Evolutionary conservation across 2,329 filamentous ascomycete species (phyloP).

Genomic region (Didymella arachidicola): DNA sequence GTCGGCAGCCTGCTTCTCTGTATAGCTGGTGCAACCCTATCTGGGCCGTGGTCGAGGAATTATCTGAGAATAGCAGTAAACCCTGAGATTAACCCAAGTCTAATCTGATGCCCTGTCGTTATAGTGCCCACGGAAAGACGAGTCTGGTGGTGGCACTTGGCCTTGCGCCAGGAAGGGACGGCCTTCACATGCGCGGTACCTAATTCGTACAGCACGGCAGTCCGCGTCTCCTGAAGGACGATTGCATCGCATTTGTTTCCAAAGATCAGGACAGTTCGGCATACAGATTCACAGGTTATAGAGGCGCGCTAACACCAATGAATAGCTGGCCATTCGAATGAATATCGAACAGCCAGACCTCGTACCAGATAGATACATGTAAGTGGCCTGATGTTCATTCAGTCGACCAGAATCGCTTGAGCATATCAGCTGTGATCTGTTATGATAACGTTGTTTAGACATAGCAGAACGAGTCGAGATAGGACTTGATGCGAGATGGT

Average conservation of each 20-base stretch:
- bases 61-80: neutral
- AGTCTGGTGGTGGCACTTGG: neutral
- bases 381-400: conserved; percentile 46
- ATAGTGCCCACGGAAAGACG: conserved; percentile 1
- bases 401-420: conserved; percentile 18
- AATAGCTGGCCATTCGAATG: conserved; percentile 54
- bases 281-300: conserved; percentile 24
- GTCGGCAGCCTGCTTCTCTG: conserved; percentile 1
- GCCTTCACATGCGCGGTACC: neutral
- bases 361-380: conserved; percentile 53
- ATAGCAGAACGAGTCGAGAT: conserved; percentile 43
- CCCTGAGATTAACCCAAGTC: conserved; percentile 1
- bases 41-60: neutral
- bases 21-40: conserved; percentile 1
- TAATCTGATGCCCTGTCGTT: conserved; percentile 10
- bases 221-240: conserved; percentile 4
- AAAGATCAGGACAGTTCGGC: neutral
- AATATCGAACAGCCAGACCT: conserved; percentile 39
- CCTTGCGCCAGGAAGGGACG: neutral
- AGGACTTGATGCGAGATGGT: conserved; percentile 41
- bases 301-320: conserved; percentile 49
- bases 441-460: conserved; percentile 20
- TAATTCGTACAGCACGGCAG: conserved; percentile 9
- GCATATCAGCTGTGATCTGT: neutral
- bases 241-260: neutral